Percentiles rank a stretch among this genome's conserved stretches.
These are phyloP conservation scores for Pleodorina starrii DNA, from an alignment of 139 green algal species.

Conservation along the genomic window DNA sequence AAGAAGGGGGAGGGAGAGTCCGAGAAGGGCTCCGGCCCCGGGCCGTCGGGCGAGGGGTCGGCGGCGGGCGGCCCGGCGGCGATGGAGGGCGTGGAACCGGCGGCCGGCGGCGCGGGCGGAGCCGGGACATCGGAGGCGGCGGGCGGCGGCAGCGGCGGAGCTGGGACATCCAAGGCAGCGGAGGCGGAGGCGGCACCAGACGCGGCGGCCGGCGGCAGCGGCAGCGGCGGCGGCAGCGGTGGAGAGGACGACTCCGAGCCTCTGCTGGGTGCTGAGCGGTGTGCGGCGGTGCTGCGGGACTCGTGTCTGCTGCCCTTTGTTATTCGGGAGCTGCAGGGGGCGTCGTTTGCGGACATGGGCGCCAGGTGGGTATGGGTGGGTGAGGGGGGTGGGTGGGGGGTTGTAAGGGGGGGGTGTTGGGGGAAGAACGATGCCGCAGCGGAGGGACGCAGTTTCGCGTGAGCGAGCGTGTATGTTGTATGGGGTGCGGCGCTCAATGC, in stretches of 20 bases:
- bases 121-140: background rate
- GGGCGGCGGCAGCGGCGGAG: background rate
- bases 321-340: conserved; percentile 60
- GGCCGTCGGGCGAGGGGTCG: background rate
- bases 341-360: conserved; percentile 80
- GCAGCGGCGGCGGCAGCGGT: background rate
- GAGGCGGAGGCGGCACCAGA: background rate
- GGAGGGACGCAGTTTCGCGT: too few relatives aligned
- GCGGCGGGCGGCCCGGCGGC: background rate
- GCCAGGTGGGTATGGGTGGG: conserved; percentile 8
- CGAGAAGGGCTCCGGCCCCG: too few relatives aligned
- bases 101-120: too few relatives aligned
- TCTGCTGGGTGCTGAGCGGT: conserved; percentile 10
- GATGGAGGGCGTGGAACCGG: conserved; percentile 44
- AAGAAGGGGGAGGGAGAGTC: too few relatives aligned
- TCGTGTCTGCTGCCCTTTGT: conserved; percentile 67
- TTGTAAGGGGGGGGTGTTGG: background rate
- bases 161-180: background rate
- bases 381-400: background rate
- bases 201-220: background rate
- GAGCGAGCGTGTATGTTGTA: too few relatives aligned
- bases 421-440: background rate
- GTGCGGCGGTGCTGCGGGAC: background rate
- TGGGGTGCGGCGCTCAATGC: too few relatives aligned
- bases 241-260: background rate